Base-by-base conservation (phyloP, 768 basidiomycete species). In the Kwoniella mangroviensis region DNA sequence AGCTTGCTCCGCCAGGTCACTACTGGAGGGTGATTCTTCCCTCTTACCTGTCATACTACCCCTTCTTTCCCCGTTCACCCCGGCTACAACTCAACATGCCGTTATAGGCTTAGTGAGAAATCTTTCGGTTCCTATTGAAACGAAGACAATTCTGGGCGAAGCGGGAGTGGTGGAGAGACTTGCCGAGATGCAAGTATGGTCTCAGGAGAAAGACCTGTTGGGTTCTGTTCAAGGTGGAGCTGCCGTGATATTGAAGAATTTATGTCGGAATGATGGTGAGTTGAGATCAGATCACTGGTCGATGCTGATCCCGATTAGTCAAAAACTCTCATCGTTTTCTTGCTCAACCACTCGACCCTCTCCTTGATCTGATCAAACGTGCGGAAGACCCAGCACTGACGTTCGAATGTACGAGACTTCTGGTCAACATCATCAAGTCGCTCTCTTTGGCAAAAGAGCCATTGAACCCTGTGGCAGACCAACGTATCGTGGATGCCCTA, bases 21-120 rank as follows among this genome's bases (percentile, higher is more conserved):
- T 73, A 6, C 49, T 70, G 1, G 11, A 40, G 9, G 63, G 55
- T 26, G 49, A 57, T 4, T 10, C 4, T 17, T 28, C 45, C 19
- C 28, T 59, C 22, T 21, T 67, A 53, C 67, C 69, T 0, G n/a
- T 22, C 10, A 55, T 73, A 21, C 13, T 55, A 52, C 67, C 69
- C 13, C 45, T 68, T 4, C 34, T 60, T n/a, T 68, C 65, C 13
- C 63, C 69, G 15, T 45, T 51, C 3, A 67, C 65, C 13, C 54
- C 63, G 7, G 64, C 76, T 7, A 81, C 94, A 81, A 85, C 95
- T 70, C 93, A 95, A 81, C 94, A 98, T 76, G 93, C 92, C 17
- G 88, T 92, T 67, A 85, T 96, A 26, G 93, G 93, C 28, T 85
- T 98, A 45, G 86, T 98, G 52, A 92, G 93, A 80, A 92, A 98